A percentile compares a stretch with the other conserved stretches of the same genome.
Conservation (phyloP, 805 yeast genomes). For the Schizosaccharomyces japonicus region DNA sequence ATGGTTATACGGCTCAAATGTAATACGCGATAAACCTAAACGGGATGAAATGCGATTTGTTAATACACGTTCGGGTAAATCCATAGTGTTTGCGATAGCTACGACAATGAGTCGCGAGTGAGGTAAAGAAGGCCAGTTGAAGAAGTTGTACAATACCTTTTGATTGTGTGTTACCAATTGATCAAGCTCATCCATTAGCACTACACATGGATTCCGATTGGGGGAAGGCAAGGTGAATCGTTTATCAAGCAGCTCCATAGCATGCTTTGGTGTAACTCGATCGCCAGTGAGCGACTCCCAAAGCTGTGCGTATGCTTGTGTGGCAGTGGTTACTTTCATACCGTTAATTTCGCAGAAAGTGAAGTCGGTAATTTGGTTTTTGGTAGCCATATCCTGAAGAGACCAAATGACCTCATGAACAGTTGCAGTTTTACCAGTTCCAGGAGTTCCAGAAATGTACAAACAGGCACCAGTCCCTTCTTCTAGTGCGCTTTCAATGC, state of each 20-base stretch:
- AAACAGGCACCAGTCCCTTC: conserved; percentile 58
- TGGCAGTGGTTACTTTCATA: conserved; percentile 56
- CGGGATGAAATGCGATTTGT: conserved; percentile 80
- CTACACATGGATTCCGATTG: conserved; percentile 20
- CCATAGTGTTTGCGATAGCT: conserved; percentile 95
- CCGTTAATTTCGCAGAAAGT: conserved; percentile 77
- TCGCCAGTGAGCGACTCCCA: conserved; percentile 50
- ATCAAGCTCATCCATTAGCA: conserved; percentile 77
- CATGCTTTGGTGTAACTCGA: conserved; percentile 34
- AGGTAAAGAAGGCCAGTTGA: conserved; percentile 85
- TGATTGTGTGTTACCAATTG: conserved; percentile 68
- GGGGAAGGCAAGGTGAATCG: conserved; percentile 25
- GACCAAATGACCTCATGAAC: conserved; percentile 64
- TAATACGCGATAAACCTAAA: conserved; percentile 64
- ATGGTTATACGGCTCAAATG: conserved; percentile 71
- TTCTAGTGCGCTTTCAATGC: conserved; percentile 46
- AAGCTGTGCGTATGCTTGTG: conserved; percentile 53
- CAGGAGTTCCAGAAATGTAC: conserved; percentile 91
- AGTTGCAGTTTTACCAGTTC: conserved; percentile 91
- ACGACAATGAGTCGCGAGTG: conserved; percentile 62
- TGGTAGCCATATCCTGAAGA: conserved; percentile 22
- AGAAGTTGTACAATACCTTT: conserved; percentile 76
- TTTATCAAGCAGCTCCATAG: conserved; percentile 46
- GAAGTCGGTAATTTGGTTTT: conserved; percentile 24
- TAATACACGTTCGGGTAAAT: conserved; percentile 69